A percentile compares a stretch with the other conserved stretches of the same genome.
Evolutionary conservation across 768 basidiomycete species (phyloP).

Genomic region (Pleurotus sapidus): DNA sequence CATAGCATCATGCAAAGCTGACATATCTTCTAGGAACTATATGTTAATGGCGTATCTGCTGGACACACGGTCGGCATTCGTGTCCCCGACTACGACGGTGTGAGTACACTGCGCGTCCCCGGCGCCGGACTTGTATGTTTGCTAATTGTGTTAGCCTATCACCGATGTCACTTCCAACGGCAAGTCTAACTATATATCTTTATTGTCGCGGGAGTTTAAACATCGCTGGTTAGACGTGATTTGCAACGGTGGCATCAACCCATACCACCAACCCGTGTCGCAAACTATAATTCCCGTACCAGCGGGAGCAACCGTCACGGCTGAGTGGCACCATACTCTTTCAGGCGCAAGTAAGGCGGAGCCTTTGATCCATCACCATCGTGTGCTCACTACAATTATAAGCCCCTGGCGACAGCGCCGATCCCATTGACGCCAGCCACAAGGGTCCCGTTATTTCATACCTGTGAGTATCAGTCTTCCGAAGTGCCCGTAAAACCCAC

Average conservation of each 20-base stretch:
- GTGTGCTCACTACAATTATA: neutral
- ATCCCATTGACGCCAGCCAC: constrained; percentile 51
- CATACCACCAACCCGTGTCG: constrained; percentile 46
- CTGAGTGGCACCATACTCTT: constrained; percentile 52
- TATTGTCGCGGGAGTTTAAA: neutral
- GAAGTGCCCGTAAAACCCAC: too few species aligned
- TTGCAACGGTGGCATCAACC: constrained; percentile 61
- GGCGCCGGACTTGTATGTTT: too few species aligned
- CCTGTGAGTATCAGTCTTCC: constrained; percentile 18
- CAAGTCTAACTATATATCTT: neutral
- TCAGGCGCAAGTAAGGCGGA: constrained; percentile 25
- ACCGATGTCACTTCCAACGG: constrained; percentile 55
- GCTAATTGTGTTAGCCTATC: constrained; percentile 43
- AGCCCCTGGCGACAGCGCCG: constrained; percentile 34
- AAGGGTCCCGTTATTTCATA: constrained; percentile 34
- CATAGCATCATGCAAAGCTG: neutral
- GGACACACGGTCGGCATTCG: constrained; percentile 40
- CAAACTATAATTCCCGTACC: constrained; percentile 43
- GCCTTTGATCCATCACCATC: neutral
- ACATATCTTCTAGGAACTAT: constrained; percentile 33
- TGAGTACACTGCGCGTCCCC: constrained; percentile 14
- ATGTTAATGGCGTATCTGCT: constrained; percentile 49
- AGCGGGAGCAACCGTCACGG: constrained; percentile 51
- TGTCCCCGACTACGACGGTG: constrained; percentile 42
- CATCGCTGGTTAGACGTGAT: constrained; percentile 26